Conservation (phyloP, 1,284 basidiomycete species). For the Hemileccinum hortonii region DNA sequence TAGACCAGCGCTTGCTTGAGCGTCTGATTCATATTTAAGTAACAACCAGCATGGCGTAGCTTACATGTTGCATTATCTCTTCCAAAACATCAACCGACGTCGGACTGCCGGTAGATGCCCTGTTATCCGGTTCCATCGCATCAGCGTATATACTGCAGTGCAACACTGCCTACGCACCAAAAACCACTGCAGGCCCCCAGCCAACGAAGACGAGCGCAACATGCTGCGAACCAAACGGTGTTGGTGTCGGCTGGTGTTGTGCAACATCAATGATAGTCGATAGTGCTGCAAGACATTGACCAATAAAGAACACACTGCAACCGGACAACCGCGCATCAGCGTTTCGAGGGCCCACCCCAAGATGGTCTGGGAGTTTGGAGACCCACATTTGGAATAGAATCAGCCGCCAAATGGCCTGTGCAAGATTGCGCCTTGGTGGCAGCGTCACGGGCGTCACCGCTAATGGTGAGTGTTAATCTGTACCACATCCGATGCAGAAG, state of each 20-base stretch:
- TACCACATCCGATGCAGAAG: too few relatives aligned
- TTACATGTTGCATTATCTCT: conserved; percentile 1
- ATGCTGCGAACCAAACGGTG: conserved; percentile 34
- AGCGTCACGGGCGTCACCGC: background rate
- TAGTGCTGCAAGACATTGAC: conserved; percentile 27
- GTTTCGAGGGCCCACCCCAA: background rate
- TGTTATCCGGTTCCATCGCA: background rate
- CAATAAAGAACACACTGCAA: conserved; percentile 25
- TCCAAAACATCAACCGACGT: conserved; percentile 27
- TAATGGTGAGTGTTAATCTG: conserved; percentile 6
- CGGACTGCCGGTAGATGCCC: conserved; percentile 26
- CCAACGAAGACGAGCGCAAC: conserved; percentile 30
- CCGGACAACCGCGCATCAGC: background rate
- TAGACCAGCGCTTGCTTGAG: conserved; percentile 1
- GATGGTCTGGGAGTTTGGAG: background rate
- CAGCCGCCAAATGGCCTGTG: conserved; percentile 32
- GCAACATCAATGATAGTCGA: conserved; percentile 33
- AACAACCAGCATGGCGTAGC: too few relatives aligned
- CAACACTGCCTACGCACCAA: conserved; percentile 11
- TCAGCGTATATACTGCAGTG: background rate
- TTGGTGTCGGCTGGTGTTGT: conserved; percentile 14
- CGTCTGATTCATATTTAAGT: background rate
- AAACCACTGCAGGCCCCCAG: conserved; percentile 32
- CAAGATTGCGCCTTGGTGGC: conserved; percentile 12
- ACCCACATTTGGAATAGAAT: conserved; percentile 31